Evolutionary conservation across 169 alveolate genomes (phyloP), one percentile per base, ranked within the genome.

Genomic region (Perkinsus chesapeaki): DNA sequence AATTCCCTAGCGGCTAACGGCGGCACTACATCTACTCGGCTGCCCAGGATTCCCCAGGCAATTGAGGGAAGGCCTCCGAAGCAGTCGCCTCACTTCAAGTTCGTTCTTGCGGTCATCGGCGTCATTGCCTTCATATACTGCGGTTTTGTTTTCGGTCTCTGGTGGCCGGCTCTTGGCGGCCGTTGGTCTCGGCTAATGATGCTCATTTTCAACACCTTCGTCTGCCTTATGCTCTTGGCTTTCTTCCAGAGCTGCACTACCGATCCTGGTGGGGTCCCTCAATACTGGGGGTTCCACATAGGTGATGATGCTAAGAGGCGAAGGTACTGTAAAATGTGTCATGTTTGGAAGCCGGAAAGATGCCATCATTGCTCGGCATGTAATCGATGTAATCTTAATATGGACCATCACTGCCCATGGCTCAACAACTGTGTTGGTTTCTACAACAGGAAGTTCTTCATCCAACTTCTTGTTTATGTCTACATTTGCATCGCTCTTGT

Each of bases 251-350:
- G 92, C 12, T 93, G n/a, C 73, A 27, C 73, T 47, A 98, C 99
- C 27, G 99, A 98, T 94, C 99, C 99, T 7, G 99, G 99, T 0
- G 96, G 96, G 91, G 99, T 98, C 39, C 99, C 99, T 0, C 93
- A 97, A 20, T 96, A 98, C 94, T 98, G 99, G 99, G 99, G 99
- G 9, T 98, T 98, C 95, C 97, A 98, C 93, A 97, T 98, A 94
- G 99, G 99, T 39, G 99, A 99, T 94, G 98, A 98, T 73, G 99
- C 98, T 60, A 96, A 98, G 91, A 96, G 99, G 94, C 96, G 99
- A 73, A 93, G 99, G 93, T 98, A 98, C 96, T 98, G 99, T 95
- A 94, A 97, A 73, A 97, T 97, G 96, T 98, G 99, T 92, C 96
- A 96, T 94, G 97, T 95, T 36, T 97, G 97, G 95, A 98, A 98